These are phyloP conservation scores for Moricandia arvensis DNA, from an alignment of 345 rosid genomes.

Conservation along the genomic window DNA sequence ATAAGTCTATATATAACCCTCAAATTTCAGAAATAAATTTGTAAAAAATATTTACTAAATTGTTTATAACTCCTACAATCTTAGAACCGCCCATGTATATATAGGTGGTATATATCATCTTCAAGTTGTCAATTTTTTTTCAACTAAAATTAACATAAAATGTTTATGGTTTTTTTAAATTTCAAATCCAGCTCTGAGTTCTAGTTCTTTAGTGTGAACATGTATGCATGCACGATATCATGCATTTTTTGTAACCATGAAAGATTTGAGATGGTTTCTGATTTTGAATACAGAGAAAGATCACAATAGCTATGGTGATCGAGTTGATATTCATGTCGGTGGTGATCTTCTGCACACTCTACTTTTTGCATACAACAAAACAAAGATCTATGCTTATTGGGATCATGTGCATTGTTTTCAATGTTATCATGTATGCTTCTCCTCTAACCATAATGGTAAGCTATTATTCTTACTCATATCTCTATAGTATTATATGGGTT, in stretches of 20 bases:
- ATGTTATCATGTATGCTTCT: constrained; percentile 57
- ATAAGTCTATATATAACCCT: no score
- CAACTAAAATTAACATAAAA: no score
- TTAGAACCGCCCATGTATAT: no score
- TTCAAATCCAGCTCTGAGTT: no score
- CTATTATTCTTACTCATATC: neutral
- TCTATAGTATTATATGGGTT: neutral
- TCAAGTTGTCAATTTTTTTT: no score
- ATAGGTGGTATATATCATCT: no score
- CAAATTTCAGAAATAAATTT: no score
- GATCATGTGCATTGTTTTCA: constrained; percentile 36
- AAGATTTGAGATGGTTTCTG: neutral
- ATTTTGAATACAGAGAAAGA: constrained; percentile 25
- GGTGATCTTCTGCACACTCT: constrained; percentile 42
- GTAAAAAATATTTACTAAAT: no score
- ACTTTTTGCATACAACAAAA: constrained; percentile 39
- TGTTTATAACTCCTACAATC: no score
- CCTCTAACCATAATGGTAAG: constrained; percentile 73
- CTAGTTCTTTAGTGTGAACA: no score
- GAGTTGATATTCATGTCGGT: constrained; percentile 50
- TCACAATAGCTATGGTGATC: constrained; percentile 33
- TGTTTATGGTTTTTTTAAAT: no score
- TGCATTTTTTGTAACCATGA: neutral
- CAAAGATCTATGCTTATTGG: constrained; percentile 56
- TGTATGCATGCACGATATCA: neutral